A percentile compares a stretch with the other conserved stretches of the same genome.
Conservation (phyloP, 331 rosid genomes). For the Stylosanthes scabra region DNA sequence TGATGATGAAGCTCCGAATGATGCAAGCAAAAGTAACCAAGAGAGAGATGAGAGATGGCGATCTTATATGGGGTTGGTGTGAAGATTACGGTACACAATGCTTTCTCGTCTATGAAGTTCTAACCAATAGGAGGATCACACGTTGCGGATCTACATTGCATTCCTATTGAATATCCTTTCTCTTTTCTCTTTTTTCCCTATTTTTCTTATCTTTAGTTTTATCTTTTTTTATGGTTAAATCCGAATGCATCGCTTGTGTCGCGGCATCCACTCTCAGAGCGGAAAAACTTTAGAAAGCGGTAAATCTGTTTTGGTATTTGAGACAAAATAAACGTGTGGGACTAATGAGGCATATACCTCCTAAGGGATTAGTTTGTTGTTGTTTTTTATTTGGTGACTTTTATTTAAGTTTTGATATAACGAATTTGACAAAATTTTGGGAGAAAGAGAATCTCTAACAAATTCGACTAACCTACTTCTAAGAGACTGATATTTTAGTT, state of each 20-base stretch:
- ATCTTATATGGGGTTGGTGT: slow-evolving; percentile 12
- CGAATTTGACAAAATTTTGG: too few species aligned
- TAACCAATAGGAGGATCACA: not conserved
- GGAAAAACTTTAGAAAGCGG: not conserved
- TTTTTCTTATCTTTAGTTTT: too few species aligned
- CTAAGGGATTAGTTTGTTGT: too few species aligned
- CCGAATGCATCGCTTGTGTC: not conserved
- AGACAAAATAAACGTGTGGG: too few species aligned
- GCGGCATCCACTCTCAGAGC: not conserved
- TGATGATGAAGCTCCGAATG: slow-evolving; percentile 29
- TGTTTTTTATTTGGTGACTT: not conserved
- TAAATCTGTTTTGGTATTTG: not conserved
- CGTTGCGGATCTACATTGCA: slow-evolving; percentile 21
- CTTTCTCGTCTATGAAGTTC: slow-evolving; percentile 4
- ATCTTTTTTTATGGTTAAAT: not conserved
- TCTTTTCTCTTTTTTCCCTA: not conserved
- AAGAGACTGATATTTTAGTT: too few species aligned
- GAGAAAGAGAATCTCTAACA: too few species aligned
- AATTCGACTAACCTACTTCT: too few species aligned
- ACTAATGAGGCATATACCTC: too few species aligned
- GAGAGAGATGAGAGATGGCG: slow-evolving; percentile 6
- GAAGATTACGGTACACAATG: slow-evolving; percentile 12
- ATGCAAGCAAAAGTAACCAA: not conserved
- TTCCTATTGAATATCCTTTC: slow-evolving; percentile 21
- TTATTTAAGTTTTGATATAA: too few species aligned